Conservation (phyloP, 2,329 filamentous ascomycete species). For the Colletotrichum lini region DNA sequence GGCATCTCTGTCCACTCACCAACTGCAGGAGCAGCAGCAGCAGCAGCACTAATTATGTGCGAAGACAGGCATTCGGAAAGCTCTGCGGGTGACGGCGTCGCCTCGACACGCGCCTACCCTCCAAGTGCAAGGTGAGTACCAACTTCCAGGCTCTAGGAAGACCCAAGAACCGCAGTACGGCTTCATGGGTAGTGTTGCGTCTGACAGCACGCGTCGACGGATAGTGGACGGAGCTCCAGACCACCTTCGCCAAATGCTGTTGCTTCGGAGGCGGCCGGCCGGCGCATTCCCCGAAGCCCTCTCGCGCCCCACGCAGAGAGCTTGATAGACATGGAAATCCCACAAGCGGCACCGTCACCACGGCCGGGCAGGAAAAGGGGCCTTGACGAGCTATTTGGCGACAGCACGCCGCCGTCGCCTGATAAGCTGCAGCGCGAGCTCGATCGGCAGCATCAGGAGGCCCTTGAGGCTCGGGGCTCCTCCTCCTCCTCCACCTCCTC, state of each 20-base stretch:
- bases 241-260: slow-evolving; percentile 26
- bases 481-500: too few relatives aligned
- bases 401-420: slow-evolving; percentile 29
- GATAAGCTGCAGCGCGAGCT: slow-evolving; percentile 38
- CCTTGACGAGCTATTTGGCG: slow-evolving; percentile 30
- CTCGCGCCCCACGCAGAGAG: slow-evolving; percentile 24
- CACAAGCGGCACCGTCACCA: slow-evolving; percentile 11
- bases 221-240: slow-evolving; percentile 34
- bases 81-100: slow-evolving; percentile 18
- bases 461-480: neutral
- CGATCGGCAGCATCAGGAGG: slow-evolving; percentile 36
- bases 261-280: slow-evolving; percentile 14
- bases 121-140: slow-evolving; percentile 31
- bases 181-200: slow-evolving; percentile 20
- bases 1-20: neutral
- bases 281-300: slow-evolving; percentile 25
- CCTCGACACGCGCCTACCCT: slow-evolving; percentile 37
- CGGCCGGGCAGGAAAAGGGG: slow-evolving; percentile 21
- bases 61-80: slow-evolving; percentile 29
- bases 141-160: neutral
- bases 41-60: slow-evolving; percentile 17
- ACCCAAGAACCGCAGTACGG: neutral
- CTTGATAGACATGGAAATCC: slow-evolving; percentile 35
- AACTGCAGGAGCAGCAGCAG: neutral
- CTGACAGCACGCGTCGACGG: slow-evolving; percentile 22